Conservation (phyloP, 208 protist genomes). For the Hexamita inflata region DNA sequence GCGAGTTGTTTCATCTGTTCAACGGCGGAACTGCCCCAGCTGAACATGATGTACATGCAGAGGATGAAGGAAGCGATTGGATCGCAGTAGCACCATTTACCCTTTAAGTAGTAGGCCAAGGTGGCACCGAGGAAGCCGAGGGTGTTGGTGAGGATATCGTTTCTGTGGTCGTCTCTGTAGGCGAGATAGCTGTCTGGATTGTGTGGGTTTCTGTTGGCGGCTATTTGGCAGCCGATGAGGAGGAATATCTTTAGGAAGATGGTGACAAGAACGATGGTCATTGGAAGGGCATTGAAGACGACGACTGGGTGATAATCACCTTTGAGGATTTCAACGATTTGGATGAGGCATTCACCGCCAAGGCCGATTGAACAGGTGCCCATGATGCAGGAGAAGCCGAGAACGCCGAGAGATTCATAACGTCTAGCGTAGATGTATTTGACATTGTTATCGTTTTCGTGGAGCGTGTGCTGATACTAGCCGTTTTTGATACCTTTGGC, state of each 20-base stretch:
- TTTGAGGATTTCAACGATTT: background rate
- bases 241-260: slow-evolving; percentile 15
- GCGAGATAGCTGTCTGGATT: background rate
- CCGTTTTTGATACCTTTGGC: no score
- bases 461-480: no score
- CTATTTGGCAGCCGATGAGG: background rate
- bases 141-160: slow-evolving; percentile 20
- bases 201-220: background rate
- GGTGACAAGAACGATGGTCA: background rate
- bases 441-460: no score
- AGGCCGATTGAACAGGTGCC: background rate
- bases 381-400: slow-evolving; percentile 22
- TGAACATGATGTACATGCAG: background rate
- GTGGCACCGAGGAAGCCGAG: background rate
- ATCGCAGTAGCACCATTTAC: background rate
- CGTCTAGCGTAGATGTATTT: no score
- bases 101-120: background rate
- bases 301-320: no score
- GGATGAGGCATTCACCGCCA: background rate
- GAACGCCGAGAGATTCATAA: slow-evolving; percentile 19
- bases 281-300: background rate
- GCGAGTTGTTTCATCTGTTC: background rate
- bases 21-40: background rate
- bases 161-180: slow-evolving; percentile 21
- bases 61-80: background rate